A percentile compares a stretch with the other conserved stretches of the same genome.
Evolutionary conservation across 1,284 basidiomycete species (phyloP).

Genomic region (Cutaneotrichosporon cyanovorans): DNA sequence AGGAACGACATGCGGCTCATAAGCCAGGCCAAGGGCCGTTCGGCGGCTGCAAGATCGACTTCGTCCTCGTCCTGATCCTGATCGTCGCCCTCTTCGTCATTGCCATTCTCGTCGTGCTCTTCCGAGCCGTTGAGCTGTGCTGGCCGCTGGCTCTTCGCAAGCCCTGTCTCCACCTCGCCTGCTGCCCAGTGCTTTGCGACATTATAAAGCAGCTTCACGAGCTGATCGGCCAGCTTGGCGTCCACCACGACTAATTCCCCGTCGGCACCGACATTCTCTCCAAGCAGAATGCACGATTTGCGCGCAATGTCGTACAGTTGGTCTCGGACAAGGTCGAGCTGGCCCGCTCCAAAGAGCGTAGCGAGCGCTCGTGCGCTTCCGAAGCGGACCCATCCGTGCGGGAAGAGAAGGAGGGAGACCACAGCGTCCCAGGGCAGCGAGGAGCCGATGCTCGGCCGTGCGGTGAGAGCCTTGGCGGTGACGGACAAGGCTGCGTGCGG

Average conservation of each 20-base stretch:
- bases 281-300: slow-evolving; percentile 71
- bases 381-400: slow-evolving; percentile 89
- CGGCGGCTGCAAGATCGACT: slow-evolving; percentile 29
- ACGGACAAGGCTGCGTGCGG: slow-evolving; percentile 73
- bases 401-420: slow-evolving; percentile 67
- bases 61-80: slow-evolving; percentile 40
- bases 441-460: slow-evolving; percentile 51
- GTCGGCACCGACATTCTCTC: slow-evolving; percentile 50
- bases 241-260: slow-evolving; percentile 52
- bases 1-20: slow-evolving; percentile 92
- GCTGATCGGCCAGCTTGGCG: slow-evolving; percentile 66
- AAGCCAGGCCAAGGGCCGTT: slow-evolving; percentile 75
- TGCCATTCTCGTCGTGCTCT: slow-evolving; percentile 19
- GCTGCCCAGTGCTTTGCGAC: slow-evolving; percentile 73
- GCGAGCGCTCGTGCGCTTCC: slow-evolving; percentile 73
- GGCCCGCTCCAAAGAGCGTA: slow-evolving; percentile 56
- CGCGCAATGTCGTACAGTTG: slow-evolving; percentile 65
- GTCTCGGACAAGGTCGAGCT: slow-evolving; percentile 11
- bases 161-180: too few species aligned
- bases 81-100: slow-evolving; percentile 39
- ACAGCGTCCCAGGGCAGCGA: slow-evolving; percentile 60
- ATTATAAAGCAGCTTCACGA: slow-evolving; percentile 91
- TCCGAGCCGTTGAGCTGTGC: too few species aligned
- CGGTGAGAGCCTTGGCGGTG: slow-evolving; percentile 58
- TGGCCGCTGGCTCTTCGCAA: too few species aligned